These are phyloP conservation scores for Viola odorata DNA, from an alignment of 345 rosid genomes.

Conservation along the genomic window DNA sequence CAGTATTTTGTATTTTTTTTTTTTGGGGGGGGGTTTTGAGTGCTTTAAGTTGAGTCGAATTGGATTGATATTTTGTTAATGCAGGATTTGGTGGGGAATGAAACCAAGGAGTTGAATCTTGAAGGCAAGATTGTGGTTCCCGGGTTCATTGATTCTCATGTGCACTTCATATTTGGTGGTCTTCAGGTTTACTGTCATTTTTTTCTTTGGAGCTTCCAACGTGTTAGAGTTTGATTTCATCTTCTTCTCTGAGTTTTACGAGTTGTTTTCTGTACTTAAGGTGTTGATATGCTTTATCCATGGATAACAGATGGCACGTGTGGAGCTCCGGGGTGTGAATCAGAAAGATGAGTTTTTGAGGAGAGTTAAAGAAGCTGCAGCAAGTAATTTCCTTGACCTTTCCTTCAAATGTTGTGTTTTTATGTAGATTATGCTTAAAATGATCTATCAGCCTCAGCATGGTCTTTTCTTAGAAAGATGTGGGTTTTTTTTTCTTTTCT, in stretches of 20 bases:
- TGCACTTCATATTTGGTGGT: conserved; percentile 68
- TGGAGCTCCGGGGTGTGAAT: conserved; percentile 54
- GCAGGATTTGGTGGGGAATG: conserved; percentile 56
- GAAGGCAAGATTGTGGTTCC: conserved; percentile 80
- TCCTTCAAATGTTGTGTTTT: conserved; percentile 1
- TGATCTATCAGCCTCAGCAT: no score
- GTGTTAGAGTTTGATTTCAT: background rate
- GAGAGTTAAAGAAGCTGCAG: conserved; percentile 64
- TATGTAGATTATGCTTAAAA: background rate
- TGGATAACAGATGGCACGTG: conserved; percentile 52
- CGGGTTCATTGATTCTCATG: conserved; percentile 93
- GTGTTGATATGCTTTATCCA: conserved; percentile 4
- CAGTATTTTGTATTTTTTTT: no score
- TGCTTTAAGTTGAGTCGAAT: background rate
- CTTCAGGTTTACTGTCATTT: conserved; percentile 56
- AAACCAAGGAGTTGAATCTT: conserved; percentile 54
- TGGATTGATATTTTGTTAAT: background rate
- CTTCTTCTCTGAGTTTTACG: background rate
- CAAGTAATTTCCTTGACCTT: conserved; percentile 37
- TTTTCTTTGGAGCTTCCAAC: background rate
- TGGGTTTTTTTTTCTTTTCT: no score
- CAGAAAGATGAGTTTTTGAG: conserved; percentile 63
- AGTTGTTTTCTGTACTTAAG: no score
- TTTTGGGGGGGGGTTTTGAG: no score
- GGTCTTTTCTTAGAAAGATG: no score